Base-by-base conservation (phyloP, 768 basidiomycete species). In the Rhizopogon rudus region DNA sequence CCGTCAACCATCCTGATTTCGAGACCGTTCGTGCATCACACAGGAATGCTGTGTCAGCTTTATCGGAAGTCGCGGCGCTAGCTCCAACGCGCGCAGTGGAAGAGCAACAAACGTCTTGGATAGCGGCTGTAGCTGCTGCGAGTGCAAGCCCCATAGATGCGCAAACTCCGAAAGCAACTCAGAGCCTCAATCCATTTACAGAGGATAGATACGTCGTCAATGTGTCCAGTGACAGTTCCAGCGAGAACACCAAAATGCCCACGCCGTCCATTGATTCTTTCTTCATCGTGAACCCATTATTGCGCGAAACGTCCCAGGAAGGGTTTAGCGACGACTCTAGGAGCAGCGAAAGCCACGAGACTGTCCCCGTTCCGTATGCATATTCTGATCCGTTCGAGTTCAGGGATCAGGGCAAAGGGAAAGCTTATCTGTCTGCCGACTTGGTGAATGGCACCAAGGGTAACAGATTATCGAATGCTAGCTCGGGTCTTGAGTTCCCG, bases 381-480 rank as follows among this genome's bases (percentile, higher is more conserved):
- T 41, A 52, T 42, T 6, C 40, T 5, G 51, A 52, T 35, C 49
- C 54, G 9, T 44, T 52, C 9, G 33, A 40, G 16, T 37, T n/a
- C 20, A 16, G 8, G 20, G 54, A 52, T 14, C 41, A 45, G 29
- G 17, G 37, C 3, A 40, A 41, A 14, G 44, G 22, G 6, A 22
- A 22, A 29, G 45, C 48, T 2, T 8, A 25, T 10, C 35, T 53
- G 31, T 35, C 43, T 12, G 52, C 41, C 20, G 44, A 53, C 10
- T 37, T 49, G 2, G 8, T 8, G 29, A 40, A 42, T 9, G 29
- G 37, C 10, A 14, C 20, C 33, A 49, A 33, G 48, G 16, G 17
- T 20, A 57, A 42, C 44, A 54, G 56, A 37, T 22, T 57, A 17
- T 57, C 56, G 7, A 54, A n/a, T 53, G 44, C 53, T 2, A 54